Evolutionary conservation across 345 rosid genomes (phyloP).

Genomic region (Syzygium aqueum): DNA sequence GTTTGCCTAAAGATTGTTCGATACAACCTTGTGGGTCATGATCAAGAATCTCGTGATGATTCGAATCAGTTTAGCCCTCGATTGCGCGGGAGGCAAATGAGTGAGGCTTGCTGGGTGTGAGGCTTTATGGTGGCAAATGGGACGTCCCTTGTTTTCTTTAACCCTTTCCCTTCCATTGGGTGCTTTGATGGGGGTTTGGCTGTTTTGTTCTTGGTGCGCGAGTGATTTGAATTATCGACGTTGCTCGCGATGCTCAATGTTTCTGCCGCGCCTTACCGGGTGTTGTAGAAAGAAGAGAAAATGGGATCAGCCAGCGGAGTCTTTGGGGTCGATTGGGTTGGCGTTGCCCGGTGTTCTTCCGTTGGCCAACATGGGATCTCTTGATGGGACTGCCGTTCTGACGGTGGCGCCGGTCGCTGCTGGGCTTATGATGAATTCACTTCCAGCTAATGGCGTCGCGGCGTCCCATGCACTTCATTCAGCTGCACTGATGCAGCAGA

Average conservation of each 20-base stretch:
- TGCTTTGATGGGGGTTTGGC: not conserved
- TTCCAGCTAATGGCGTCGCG: slow-evolving; percentile 8
- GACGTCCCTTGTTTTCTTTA: not conserved
- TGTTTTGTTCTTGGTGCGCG: not conserved
- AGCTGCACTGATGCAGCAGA: slow-evolving; percentile 15
- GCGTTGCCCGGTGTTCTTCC: slow-evolving; percentile 20
- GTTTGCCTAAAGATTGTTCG: not conserved
- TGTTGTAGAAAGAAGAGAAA: slow-evolving; percentile 63
- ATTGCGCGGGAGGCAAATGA: not conserved
- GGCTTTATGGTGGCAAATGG: not conserved
- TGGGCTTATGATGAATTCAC: slow-evolving; percentile 21
- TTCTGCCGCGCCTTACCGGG: not conserved
- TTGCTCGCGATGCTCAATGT: not conserved
- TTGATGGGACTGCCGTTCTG: slow-evolving; percentile 18
- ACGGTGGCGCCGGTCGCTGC: slow-evolving; percentile 19
- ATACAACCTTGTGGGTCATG: not conserved
- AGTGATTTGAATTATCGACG: not conserved
- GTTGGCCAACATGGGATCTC: slow-evolving; percentile 27
- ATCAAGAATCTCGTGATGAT: not conserved
- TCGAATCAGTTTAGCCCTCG: not conserved
- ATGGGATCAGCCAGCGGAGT: slow-evolving; percentile 95
- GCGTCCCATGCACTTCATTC: slow-evolving; percentile 18
- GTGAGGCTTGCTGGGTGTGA: not conserved
- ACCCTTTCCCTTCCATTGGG: not conserved
- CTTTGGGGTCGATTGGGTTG: slow-evolving; percentile 36